These are phyloP conservation scores for Magnusiomyces suaveolens DNA, from an alignment of 1,139 yeast genomes.

Conservation along the genomic window DNA sequence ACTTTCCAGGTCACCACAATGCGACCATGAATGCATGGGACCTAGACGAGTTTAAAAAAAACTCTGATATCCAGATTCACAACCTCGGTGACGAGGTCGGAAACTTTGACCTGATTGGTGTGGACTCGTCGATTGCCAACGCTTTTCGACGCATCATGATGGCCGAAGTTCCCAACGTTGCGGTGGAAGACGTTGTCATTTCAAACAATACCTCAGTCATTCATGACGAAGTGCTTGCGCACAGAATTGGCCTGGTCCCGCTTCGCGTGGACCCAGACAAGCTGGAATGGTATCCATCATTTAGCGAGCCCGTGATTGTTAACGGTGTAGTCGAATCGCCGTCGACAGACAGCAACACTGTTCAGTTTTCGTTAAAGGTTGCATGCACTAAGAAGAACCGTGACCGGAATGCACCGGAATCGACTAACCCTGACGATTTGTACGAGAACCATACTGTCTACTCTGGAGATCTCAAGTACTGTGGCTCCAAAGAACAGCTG, in stretches of 20 bases:
- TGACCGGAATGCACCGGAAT: conserved; percentile 49
- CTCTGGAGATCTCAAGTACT: conserved; percentile 80
- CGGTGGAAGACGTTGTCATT: conserved; percentile 82
- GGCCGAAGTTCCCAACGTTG: conserved; percentile 92
- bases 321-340: conserved; percentile 20
- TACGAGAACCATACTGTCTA: conserved; percentile 80
- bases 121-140: conserved; percentile 89
- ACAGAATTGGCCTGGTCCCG: conserved; percentile 87
- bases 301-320: conserved; percentile 42
- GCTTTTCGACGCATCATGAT: conserved; percentile 97
- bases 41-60: conserved; percentile 61
- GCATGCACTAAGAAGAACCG: conserved; percentile 45
- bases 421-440: conserved; percentile 73
- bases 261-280: conserved; percentile 83
- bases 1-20: conserved; percentile 74
- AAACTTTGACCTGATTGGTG: conserved; percentile 75
- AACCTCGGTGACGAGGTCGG: conserved; percentile 56
- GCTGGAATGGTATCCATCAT: conserved; percentile 56
- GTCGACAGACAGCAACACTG: conserved; percentile 75
- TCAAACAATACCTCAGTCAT: conserved; percentile 92
- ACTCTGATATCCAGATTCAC: conserved; percentile 61
- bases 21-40: conserved; percentile 73
- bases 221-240: conserved; percentile 94
- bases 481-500: conserved; percentile 86
- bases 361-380: conserved; percentile 72